These are phyloP conservation scores for Obba rivulosa DNA, from an alignment of 768 basidiomycete genomes.

Conservation along the genomic window DNA sequence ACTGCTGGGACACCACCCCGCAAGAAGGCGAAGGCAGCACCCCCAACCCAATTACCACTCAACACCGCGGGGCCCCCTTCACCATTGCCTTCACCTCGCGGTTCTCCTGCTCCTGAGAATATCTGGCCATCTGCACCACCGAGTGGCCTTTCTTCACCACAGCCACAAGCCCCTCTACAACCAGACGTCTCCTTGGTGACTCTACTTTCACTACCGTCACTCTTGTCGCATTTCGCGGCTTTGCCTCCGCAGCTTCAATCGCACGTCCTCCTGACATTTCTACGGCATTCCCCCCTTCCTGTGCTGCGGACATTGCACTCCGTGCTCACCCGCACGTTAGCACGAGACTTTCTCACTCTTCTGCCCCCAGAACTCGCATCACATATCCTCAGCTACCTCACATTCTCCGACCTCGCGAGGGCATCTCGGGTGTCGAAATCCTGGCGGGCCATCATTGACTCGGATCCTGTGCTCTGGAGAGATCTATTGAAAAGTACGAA, in stretches of 20 bases:
- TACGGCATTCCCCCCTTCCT: conserved; percentile 87
- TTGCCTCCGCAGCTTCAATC: conserved; percentile 85
- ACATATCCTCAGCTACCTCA: conserved; percentile 79
- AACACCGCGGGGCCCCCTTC: conserved; percentile 78
- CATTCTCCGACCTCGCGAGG: conserved; percentile 75
- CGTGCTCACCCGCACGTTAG: conserved; percentile 84
- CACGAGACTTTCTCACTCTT: conserved; percentile 89
- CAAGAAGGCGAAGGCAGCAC: conserved; percentile 70
- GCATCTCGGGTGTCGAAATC: conserved; percentile 85
- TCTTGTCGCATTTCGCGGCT: conserved; percentile 75
- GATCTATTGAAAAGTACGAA: conserved; percentile 78
- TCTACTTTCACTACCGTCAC: conserved; percentile 77
- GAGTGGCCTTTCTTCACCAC: conserved; percentile 70
- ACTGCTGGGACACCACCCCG: conserved; percentile 50
- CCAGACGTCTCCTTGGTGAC: conserved; percentile 80
- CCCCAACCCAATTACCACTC: conserved; percentile 57
- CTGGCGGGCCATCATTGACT: conserved; percentile 91
- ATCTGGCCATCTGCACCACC: conserved; percentile 81
- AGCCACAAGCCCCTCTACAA: conserved; percentile 63
- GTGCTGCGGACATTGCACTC: conserved; percentile 87
- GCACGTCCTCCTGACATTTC: conserved; percentile 86
- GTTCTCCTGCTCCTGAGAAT: conserved; percentile 70
- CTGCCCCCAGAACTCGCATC: conserved; percentile 92
- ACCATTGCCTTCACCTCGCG: conserved; percentile 80
- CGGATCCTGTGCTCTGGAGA: conserved; percentile 85